Conservation (phyloP, 2,329 filamentous ascomycete species). For the Aureobasidium sp. region DNA sequence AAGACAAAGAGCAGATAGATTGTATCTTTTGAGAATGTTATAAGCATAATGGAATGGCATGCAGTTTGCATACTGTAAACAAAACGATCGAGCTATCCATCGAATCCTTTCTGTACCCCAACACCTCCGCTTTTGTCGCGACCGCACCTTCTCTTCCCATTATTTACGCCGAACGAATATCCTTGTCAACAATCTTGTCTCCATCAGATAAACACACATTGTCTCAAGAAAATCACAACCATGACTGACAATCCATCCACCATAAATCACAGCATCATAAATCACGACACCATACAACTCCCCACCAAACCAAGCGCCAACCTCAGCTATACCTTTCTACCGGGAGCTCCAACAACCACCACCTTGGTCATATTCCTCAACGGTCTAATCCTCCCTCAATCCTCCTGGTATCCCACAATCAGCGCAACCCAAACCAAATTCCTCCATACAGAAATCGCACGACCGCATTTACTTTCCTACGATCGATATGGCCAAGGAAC, state of each 20-base stretch:
- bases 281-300: not conserved
- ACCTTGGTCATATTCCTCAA: slow-evolving; percentile 38
- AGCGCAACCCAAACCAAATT: not conserved
- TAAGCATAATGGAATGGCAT: too few relatives aligned
- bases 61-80: too few relatives aligned
- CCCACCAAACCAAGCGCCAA: not conserved
- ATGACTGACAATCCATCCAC: not conserved
- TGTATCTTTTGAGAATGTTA: too few relatives aligned
- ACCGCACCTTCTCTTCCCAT: too few relatives aligned
- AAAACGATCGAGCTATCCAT: too few relatives aligned
- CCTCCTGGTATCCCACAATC: slow-evolving; percentile 31
- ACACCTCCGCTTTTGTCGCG: too few relatives aligned
- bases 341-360: slow-evolving; percentile 5
- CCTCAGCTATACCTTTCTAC: not conserved
- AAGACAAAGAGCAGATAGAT: slow-evolving; percentile 14
- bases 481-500: slow-evolving; percentile 52
- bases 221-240: not conserved
- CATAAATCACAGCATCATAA: not conserved
- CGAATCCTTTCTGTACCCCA: too few relatives aligned
- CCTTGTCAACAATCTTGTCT: too few relatives aligned
- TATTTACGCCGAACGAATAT: too few relatives aligned
- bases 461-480: slow-evolving; percentile 40
- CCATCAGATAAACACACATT: too few relatives aligned
- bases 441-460: slow-evolving; percentile 25
- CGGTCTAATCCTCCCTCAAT: slow-evolving; percentile 33